Evolutionary conservation across 192 early-diverging fungal species (phyloP), one percentile per base, ranked within the genome.

Genomic region (Chytriomyces confervae): DNA sequence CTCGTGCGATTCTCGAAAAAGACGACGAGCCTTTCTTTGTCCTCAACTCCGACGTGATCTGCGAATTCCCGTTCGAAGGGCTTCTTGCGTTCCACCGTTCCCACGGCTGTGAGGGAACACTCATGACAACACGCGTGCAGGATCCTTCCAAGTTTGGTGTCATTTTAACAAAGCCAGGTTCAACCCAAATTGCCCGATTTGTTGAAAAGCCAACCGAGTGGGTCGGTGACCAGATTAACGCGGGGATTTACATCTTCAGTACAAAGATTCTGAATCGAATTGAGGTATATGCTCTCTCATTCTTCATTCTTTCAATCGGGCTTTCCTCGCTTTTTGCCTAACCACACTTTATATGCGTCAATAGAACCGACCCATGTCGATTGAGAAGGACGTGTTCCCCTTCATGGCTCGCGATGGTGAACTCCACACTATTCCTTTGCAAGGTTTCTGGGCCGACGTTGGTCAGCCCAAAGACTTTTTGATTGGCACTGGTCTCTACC

Each of bases 111-210:
- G 97, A 99, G 83, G 98, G 97, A 66, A 98, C 98, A 67, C 94
- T 99, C 84, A 88, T 99, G 73, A 91, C 94, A 43, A 99, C 98
- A 77, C 94, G 92, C 82, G 98, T 98, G 60, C 94, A 97, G 71
- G 98, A 99, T 80, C 98, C 98, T 11, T 94, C 95, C 72, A 99
- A 99, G 86, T 99, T 98, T 81, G 98, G 98, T 86, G 98, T 99
- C 45, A 93, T 99, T 81, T 95, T 99, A 62, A 92, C 91, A 69
- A 89, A 96, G 82, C 48, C 85, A 48, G 87, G 89, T 6, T 86
- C 89, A 60, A 89, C 92, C 5, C 78, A 84, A 80, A 97, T 99
- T 75, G 93, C 96, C 63, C 89, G 94, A 20, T 99, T 99, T 82
- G 98, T 99, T 36, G 98, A 99, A 83, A 99, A 99, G 89, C 98